Conservation (phyloP, 179 eudicot species). For the Corrigiola litoralis region DNA sequence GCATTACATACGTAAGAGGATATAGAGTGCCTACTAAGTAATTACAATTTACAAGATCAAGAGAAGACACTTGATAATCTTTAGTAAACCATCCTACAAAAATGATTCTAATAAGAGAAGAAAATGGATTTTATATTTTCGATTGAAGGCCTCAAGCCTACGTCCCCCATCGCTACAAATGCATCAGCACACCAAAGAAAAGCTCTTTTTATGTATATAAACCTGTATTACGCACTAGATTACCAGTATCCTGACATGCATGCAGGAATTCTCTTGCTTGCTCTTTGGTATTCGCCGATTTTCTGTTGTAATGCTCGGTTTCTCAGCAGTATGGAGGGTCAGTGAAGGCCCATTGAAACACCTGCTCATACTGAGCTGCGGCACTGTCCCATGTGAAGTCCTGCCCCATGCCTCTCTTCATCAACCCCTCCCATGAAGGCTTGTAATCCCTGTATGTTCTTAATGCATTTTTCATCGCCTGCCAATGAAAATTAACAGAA, state of each 20-base stretch:
- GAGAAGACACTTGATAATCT: not conserved
- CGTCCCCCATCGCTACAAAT: not conserved
- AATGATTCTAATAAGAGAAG: not conserved
- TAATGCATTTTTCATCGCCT: slow-evolving; percentile 58
- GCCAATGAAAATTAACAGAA: slow-evolving; percentile 1
- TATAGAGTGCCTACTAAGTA: not conserved
- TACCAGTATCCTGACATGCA: not conserved
- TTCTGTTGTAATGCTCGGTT: not conserved
- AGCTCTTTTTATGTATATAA: not conserved
- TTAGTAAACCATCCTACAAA: slow-evolving; percentile 4
- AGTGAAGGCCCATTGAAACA: slow-evolving; percentile 74
- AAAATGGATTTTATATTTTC: not conserved
- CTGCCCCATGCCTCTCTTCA: slow-evolving; percentile 91
- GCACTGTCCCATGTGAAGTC: slow-evolving; percentile 86
- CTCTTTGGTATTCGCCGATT: not conserved
- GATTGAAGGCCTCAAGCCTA: not conserved
- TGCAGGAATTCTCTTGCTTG: not conserved
- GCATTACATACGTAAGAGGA: not conserved
- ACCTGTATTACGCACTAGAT: too few species aligned
- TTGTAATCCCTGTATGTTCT: slow-evolving; percentile 71
- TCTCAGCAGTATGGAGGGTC: slow-evolving; percentile 68
- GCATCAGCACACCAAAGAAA: not conserved
- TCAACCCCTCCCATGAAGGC: slow-evolving; percentile 77
- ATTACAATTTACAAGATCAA: not conserved
- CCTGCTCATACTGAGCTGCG: slow-evolving; percentile 80